These are phyloP conservation scores for Candida gorgasii DNA, from an alignment of 805 yeast species.

Conservation along the genomic window DNA sequence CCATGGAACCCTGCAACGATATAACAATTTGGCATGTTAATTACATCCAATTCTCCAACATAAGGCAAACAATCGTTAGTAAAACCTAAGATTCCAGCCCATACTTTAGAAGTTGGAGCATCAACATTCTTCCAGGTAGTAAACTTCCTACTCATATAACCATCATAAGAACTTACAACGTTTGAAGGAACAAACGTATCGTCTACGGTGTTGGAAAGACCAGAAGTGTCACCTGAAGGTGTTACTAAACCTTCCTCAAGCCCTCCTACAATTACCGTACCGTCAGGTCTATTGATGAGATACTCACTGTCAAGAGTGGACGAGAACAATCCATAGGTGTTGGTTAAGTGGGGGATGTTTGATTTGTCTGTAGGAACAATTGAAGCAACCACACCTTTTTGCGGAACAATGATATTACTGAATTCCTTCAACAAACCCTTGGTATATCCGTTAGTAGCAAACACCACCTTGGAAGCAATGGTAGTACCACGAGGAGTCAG, in stretches of 20 bases:
- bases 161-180: slow-evolving; percentile 21
- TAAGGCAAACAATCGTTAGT: slow-evolving; percentile 42
- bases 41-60: slow-evolving; percentile 38
- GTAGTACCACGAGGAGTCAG: slow-evolving; percentile 13
- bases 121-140: slow-evolving; percentile 31
- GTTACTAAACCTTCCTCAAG: slow-evolving; percentile 17
- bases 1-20: slow-evolving; percentile 52
- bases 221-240: slow-evolving; percentile 8
- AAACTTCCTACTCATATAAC: slow-evolving; percentile 31
- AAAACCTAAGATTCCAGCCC: slow-evolving; percentile 53
- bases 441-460: slow-evolving; percentile 13
- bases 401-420: slow-evolving; percentile 30
- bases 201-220: slow-evolving; percentile 31
- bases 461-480: slow-evolving; percentile 9
- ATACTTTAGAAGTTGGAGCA: slow-evolving; percentile 25
- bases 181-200: slow-evolving; percentile 31
- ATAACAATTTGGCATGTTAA: slow-evolving; percentile 27
- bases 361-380: slow-evolving; percentile 22
- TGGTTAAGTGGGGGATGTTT: slow-evolving; percentile 33
- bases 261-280: slow-evolving; percentile 38
- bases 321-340: slow-evolving; percentile 30
- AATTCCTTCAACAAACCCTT: slow-evolving; percentile 25
- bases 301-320: slow-evolving; percentile 24
- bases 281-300: slow-evolving; percentile 41
- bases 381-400: slow-evolving; percentile 32